Evolutionary conservation across 2,329 filamentous ascomycete species (phyloP), one percentile per base, ranked within the genome.

Genomic region (Incumbomyces delicatus): DNA sequence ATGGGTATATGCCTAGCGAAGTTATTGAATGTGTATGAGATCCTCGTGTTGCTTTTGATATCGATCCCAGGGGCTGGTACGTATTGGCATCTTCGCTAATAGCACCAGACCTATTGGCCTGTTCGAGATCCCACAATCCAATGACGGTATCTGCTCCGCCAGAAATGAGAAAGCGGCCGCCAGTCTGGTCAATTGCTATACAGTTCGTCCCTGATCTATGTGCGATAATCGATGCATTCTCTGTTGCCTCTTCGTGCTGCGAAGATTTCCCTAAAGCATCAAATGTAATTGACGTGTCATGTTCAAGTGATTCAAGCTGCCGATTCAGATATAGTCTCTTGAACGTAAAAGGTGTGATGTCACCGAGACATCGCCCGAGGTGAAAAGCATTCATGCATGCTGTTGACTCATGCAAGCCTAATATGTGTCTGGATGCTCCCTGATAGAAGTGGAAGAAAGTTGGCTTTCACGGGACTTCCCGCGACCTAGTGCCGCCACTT

Each of bases 91-190:
- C 82, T 80, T 1, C 78, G 63, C 22, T 13, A 7, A 22, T 38
- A n/a, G 31, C 3, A 31, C 33, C 27, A 31, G 40, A 36, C 14
- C n/a, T 6, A 16, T 44, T 45, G 39, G 27, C 45, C 8, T 16
- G 16, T 40, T 94, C 85, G 6, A 95, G 75, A 65, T 95, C 83
- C 89, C 89, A 95, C 38, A 95, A 68, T 55, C 81, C 85, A 59
- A 95, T 79, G 1, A 84, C 85, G 8, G 85, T 86, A 60, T 95
- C 87, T 3, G 86, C 83, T 27, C 89, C 88, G 3, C 87, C 90
- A 0, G 89, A 94, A 1, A 95, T 66, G 52, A 95, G 74, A 54
- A 85, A 80, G 60, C 80, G 74, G 2, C 85, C 87, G 52, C 92
- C 85, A 59, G 92, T 87, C 41, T 80, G 78, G 59, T 95, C 89